These are phyloP conservation scores for Ganoderma lucidum DNA, from an alignment of 1,284 basidiomycete genomes.

Conservation along the genomic window DNA sequence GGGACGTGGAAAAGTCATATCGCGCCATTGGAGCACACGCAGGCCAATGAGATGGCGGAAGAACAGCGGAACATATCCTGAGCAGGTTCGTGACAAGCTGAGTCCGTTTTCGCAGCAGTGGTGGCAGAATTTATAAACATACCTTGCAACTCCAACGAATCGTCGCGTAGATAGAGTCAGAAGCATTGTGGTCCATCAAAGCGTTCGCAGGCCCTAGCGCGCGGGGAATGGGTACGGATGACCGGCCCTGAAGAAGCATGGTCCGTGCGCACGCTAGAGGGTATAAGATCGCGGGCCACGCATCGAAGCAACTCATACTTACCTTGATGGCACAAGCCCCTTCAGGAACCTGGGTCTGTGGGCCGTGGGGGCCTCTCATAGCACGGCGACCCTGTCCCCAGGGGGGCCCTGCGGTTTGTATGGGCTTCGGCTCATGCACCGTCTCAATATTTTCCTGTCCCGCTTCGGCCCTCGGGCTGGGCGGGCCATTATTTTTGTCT, in stretches of 20 bases:
- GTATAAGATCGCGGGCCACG: constrained; percentile 35
- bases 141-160: background rate
- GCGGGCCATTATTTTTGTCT: constrained; percentile 43
- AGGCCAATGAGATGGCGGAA: constrained; percentile 7
- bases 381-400: constrained; percentile 76
- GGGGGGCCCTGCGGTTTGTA: constrained; percentile 59
- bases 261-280: constrained; percentile 39
- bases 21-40: constrained; percentile 21
- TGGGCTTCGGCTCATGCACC: constrained; percentile 72
- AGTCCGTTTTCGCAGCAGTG: background rate
- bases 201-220: background rate
- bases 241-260: constrained; percentile 38
- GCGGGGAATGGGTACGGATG: background rate
- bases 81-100: constrained; percentile 21
- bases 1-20: constrained; percentile 25
- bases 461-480: constrained; percentile 57
- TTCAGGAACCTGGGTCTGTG: constrained; percentile 52
- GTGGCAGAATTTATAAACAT: background rate
- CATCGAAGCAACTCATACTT: constrained; percentile 44
- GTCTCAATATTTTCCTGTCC: constrained; percentile 78
- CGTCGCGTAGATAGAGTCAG: background rate
- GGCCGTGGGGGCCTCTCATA: constrained; percentile 60
- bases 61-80: constrained; percentile 9
- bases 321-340: constrained; percentile 49
- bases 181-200: background rate